A percentile compares a stretch with the other conserved stretches of the same genome.
Evolutionary conservation across 2,329 filamentous ascomycete genomes (phyloP).

Genomic region (Apiospora malaysiana): DNA sequence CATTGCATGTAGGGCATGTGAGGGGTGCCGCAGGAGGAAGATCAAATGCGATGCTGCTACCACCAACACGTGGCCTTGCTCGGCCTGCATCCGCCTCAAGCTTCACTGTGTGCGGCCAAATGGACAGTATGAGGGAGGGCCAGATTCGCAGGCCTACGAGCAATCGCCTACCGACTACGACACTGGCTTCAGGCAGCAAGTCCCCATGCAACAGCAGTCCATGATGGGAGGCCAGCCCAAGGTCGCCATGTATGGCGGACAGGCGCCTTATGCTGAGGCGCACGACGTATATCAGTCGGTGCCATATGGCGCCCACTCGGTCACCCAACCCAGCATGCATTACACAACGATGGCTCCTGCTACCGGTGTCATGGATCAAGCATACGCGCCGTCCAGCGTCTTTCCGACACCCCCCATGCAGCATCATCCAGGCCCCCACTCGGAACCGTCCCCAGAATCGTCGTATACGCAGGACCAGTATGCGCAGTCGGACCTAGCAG

Average conservation of each 20-base stretch:
- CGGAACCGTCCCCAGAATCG: constrained; percentile 49
- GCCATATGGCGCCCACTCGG: constrained; percentile 52
- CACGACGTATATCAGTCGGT: constrained; percentile 53
- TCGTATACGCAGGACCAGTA: constrained; percentile 68
- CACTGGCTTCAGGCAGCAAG: constrained; percentile 56
- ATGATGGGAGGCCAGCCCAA: constrained; percentile 51
- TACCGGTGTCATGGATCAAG: constrained; percentile 56
- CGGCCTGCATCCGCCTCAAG: constrained; percentile 89
- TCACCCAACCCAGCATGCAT: constrained; percentile 54
- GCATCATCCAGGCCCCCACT: constrained; percentile 46
- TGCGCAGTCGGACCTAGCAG: constrained; percentile 73
- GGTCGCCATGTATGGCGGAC: constrained; percentile 54
- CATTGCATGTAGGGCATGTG: constrained; percentile 88
- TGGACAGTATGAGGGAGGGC: constrained; percentile 71
- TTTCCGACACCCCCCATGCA: constrained; percentile 59
- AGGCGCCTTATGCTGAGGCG: constrained; percentile 54
- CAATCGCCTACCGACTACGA: constrained; percentile 51
- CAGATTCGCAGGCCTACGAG: constrained; percentile 55
- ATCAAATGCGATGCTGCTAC: constrained; percentile 98
- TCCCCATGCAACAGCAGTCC: constrained; percentile 56
- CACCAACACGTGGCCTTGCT: constrained; percentile 97
- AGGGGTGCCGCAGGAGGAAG: constrained; percentile 92
- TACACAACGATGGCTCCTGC: constrained; percentile 60
- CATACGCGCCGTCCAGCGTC: constrained; percentile 54
- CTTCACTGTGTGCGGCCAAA: constrained; percentile 91